Percentiles rank a stretch among this genome's conserved stretches.
Evolutionary conservation across 225 moss, liverwort and hornwort species (phyloP).

Genomic region (Pseudoscleropodium purum): DNA sequence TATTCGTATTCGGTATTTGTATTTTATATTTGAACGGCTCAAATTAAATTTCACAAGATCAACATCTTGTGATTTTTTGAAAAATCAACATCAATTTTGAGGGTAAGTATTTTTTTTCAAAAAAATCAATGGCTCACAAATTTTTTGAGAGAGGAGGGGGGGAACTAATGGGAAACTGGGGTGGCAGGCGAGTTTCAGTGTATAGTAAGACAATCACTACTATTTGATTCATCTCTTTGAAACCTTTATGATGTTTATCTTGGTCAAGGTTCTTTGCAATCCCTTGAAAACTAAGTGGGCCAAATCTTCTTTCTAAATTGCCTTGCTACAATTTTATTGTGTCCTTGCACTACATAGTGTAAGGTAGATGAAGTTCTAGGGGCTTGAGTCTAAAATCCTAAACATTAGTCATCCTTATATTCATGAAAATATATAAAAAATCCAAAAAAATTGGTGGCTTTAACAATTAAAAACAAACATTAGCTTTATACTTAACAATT

Average conservation of each 20-base stretch:
- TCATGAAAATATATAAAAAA: not conserved
- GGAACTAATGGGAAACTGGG: too few relatives aligned
- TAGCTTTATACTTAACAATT: not conserved
- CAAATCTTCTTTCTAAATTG: not conserved
- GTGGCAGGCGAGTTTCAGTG: too few relatives aligned
- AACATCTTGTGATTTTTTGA: too few relatives aligned
- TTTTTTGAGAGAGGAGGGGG: too few relatives aligned
- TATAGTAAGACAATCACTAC: accelerated
- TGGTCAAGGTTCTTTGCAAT: not conserved
- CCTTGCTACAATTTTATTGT: not conserved
- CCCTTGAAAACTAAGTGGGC: accelerated
- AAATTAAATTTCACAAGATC: too few relatives aligned
- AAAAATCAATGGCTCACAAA: too few relatives aligned
- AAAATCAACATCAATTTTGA: too few relatives aligned
- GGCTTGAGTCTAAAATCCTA: not conserved
- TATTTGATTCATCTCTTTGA: not conserved
- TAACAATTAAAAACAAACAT: not conserved
- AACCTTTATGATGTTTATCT: not conserved
- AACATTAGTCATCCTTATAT: not conserved
- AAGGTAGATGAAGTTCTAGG: not conserved
- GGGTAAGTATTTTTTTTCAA: too few relatives aligned
- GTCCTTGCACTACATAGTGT: accelerated
- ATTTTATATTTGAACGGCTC: too few relatives aligned
- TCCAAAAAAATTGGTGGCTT: not conserved
- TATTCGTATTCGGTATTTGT: too few relatives aligned